Conservation (phyloP, 73 alveolate genomes). For the Symbiodinium natans region DNA sequence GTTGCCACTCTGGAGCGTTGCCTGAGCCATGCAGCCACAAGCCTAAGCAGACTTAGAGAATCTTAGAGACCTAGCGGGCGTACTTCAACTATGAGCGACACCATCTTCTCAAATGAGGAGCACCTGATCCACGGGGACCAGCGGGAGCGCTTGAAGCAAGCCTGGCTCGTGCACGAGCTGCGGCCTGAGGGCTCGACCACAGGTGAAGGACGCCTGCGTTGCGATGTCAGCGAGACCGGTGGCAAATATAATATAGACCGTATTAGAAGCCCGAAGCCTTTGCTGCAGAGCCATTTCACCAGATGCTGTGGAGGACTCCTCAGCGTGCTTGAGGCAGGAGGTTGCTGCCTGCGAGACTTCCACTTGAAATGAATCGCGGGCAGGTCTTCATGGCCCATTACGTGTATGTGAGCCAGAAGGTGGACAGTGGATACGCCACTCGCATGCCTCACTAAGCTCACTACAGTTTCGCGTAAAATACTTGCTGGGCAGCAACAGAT, state of each 20-base stretch:
- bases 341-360: not conserved
- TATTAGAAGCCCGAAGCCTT: no score
- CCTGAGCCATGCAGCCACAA: no score
- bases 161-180: slow-evolving; percentile 80
- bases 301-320: not conserved
- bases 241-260: no score
- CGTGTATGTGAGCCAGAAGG: slow-evolving; percentile 78
- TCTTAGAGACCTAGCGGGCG: no score
- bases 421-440: slow-evolving; percentile 64
- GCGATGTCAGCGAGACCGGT: slow-evolving; percentile 30
- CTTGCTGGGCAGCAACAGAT: no score
- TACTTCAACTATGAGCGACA: no score
- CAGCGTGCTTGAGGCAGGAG: not conserved
- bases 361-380: not conserved
- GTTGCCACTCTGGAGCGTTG: slow-evolving; percentile 52
- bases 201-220: not conserved
- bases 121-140: slow-evolving; percentile 86
- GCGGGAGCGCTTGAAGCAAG: slow-evolving; percentile 80
- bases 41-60: no score
- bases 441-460: not conserved
- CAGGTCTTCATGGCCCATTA: slow-evolving; percentile 86
- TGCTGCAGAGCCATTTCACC: no score
- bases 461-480: no score
- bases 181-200: slow-evolving; percentile 41
- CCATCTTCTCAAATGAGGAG: not conserved